A percentile compares a stretch with the other conserved stretches of the same genome.
Conservation (phyloP, 805 yeast genomes). For the Kodamaea kaohsiungensis region DNA sequence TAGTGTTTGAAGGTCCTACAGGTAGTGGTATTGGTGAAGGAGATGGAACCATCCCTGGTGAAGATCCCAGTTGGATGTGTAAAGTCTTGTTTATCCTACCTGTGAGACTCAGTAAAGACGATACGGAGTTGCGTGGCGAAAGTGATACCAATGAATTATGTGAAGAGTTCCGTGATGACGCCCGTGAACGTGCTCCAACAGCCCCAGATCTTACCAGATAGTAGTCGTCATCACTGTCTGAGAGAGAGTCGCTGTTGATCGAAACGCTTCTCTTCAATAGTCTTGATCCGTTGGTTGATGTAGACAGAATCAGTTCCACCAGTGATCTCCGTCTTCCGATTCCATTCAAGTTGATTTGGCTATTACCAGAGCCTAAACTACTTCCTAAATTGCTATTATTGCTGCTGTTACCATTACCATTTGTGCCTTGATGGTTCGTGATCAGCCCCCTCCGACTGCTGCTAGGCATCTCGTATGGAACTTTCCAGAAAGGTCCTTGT, state of each 20-base stretch:
- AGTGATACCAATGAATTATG: background rate
- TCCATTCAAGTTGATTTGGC: constrained; percentile 7
- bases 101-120: constrained; percentile 31
- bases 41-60: constrained; percentile 2
- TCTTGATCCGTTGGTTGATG: constrained; percentile 41
- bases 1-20: background rate
- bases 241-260: constrained; percentile 22
- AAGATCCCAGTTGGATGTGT: constrained; percentile 5
- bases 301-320: constrained; percentile 51
- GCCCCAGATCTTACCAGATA: constrained; percentile 27
- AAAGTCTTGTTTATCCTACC: constrained; percentile 28
- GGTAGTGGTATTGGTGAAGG: background rate
- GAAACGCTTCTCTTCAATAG: constrained; percentile 28
- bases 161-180: constrained; percentile 6
- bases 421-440: constrained; percentile 6
- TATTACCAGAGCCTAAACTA: background rate
- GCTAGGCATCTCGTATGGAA: constrained; percentile 57
- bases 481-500: constrained; percentile 58
- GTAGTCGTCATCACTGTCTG: constrained; percentile 37
- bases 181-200: constrained; percentile 10
- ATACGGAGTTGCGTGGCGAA: constrained; percentile 21
- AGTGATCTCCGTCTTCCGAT: constrained; percentile 41
- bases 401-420: constrained; percentile 6
- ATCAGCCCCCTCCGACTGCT: constrained; percentile 18
- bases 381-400: background rate